Conservation (phyloP, 495 filamentous ascomycete species). For the Sphaerosporella brunnea region DNA sequence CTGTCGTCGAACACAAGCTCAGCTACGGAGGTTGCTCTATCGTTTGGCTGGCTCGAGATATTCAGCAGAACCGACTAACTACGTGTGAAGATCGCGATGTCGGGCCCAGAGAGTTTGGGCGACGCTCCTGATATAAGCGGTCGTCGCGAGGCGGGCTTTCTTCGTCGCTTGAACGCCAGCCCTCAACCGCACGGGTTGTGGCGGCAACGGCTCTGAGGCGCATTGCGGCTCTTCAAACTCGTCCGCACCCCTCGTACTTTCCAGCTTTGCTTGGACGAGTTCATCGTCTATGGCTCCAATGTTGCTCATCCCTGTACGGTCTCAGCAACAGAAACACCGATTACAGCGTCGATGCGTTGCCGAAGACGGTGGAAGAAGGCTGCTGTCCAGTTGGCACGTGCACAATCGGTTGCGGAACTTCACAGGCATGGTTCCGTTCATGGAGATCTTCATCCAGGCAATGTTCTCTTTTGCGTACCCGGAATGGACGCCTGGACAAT, state of each 20-base stretch:
- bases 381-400: not conserved
- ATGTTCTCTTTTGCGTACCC: constrained; percentile 3
- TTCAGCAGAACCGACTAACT: not conserved
- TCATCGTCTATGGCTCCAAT: constrained; percentile 32
- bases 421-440: not conserved
- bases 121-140: too few relatives aligned
- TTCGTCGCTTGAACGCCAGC: not conserved
- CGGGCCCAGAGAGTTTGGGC: too few relatives aligned
- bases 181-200: too few relatives aligned
- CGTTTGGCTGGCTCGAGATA: constrained; percentile 26
- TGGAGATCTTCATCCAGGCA: constrained; percentile 2
- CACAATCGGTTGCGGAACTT: not conserved
- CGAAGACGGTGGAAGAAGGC: too few relatives aligned
- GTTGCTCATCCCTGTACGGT: constrained; percentile 30
- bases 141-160: not conserved
- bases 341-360: too few relatives aligned
- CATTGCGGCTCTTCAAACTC: too few relatives aligned
- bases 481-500: constrained; percentile 2
- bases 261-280: constrained; percentile 25
- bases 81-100: too few relatives aligned
- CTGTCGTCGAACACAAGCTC: constrained; percentile 32
- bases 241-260: too few relatives aligned
- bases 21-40: constrained; percentile 32
- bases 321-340: too few relatives aligned
- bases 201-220: too few relatives aligned